Base-by-base conservation (phyloP, 306 rosid genomes). In the Ormosia semicastrata region DNA sequence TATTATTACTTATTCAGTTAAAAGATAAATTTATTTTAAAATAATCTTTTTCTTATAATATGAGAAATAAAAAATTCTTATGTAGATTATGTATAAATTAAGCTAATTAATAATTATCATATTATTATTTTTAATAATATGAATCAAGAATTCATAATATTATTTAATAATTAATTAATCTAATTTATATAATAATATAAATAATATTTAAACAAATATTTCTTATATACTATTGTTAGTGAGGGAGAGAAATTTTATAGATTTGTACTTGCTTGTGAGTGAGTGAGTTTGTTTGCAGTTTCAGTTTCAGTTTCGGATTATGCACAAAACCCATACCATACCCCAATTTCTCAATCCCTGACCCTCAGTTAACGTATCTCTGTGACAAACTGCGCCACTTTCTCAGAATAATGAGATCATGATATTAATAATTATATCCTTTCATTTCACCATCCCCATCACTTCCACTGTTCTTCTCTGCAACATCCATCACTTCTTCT, bases 381-480 rank as follows among this genome's bases (percentile, higher is more conserved):
- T 89, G 86, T 77, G 40, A 73, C 81, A 66, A 37, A 41, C 82
- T 33, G 83, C 41, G 57, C 73, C 84, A 78, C 68, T 67, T 67
- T 76, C 73, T 43, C 71, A 65, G 60, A 76, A 66, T 43, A 84
- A 78, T 78, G 77, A 77, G 76, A 77, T 71, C 81, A 77, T 78
- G 77, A 73, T 84, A 11, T 14, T 10, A 77, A 77, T 73, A 37
- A 81, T 85, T 62, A 71, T 76, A 75, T 83, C 87, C 72, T 85
- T 66, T 84, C 88, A 65, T 79, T 84, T 82, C 81, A 66, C 85
- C 29, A 73, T 79, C 71, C 40, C 77, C 82, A 82, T 87, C 82
- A 71, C 73, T 54, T 67, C 44, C 87, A 80, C 81, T 82, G 57
- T 83, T 77, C 78, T 74, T 63, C 78, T n/a, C 60, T 60, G 71